Conservation (phyloP, 257 asterid genomes). For the Nicotiana tabacum region DNA sequence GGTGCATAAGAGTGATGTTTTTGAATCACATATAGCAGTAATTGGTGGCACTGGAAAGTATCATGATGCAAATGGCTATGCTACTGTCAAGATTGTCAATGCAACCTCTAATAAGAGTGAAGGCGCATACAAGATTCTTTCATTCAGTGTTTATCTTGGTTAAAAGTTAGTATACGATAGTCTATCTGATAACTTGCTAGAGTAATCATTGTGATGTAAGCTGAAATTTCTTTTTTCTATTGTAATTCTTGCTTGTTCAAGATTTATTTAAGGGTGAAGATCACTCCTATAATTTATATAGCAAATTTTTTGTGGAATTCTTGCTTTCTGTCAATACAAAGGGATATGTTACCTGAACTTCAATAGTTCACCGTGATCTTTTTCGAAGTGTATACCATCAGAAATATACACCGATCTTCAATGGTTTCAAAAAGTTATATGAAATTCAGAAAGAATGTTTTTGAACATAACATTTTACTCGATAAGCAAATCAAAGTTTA, state of each 20-base stretch:
- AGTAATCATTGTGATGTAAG: neutral
- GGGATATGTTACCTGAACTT: neutral
- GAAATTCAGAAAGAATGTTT: neutral
- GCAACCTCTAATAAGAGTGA: conserved; percentile 4
- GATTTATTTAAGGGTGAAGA: neutral
- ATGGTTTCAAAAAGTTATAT: neutral
- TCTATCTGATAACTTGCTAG: neutral
- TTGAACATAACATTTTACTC: neutral
- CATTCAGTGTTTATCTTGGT: conserved; percentile 23
- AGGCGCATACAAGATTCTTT: conserved; percentile 14
- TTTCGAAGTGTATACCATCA: neutral
- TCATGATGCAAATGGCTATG: conserved; percentile 68
- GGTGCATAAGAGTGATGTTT: conserved; percentile 46
- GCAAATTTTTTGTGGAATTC: neutral
- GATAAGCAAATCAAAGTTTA: neutral
- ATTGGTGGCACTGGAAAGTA: conserved; percentile 72
- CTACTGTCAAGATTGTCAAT: conserved; percentile 26
- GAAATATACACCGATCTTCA: neutral
- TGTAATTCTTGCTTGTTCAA: neutral
- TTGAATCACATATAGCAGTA: conserved; percentile 62
- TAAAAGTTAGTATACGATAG: neutral
- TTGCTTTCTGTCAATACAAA: neutral
- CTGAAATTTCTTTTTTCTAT: neutral
- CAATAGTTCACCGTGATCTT: neutral
- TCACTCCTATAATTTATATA: neutral